Evolutionary conservation across 495 filamentous ascomycete species (phyloP).

Genomic region (Delitschia confertaspora): DNA sequence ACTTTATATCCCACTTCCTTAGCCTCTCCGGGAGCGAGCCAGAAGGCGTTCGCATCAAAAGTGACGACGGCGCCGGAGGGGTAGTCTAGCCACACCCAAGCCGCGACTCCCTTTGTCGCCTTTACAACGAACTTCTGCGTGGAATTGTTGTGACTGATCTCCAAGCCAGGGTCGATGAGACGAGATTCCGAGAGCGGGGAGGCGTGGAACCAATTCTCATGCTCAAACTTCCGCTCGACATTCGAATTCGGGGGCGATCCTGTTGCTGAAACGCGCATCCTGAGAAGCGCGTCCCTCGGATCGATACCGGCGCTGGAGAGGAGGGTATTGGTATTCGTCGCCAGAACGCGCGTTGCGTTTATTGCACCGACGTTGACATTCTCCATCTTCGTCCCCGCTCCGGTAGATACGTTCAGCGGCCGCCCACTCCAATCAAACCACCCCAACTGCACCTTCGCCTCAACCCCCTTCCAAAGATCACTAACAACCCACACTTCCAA

Average conservation of each 20-base stretch:
- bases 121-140: constrained; percentile 46
- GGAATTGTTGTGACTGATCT: constrained; percentile 36
- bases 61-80: constrained; percentile 48
- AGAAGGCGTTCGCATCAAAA: constrained; percentile 55
- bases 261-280: constrained; percentile 46
- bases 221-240: constrained; percentile 42
- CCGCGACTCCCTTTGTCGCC: constrained; percentile 49
- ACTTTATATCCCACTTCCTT: constrained; percentile 43
- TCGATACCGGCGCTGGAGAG: constrained; percentile 35
- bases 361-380: constrained; percentile 47
- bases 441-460: constrained; percentile 19
- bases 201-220: constrained; percentile 50
- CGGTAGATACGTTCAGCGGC: constrained; percentile 19
- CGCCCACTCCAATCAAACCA: constrained; percentile 34
- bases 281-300: constrained; percentile 43
- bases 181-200: constrained; percentile 44
- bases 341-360: constrained; percentile 50
- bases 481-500: constrained; percentile 54
- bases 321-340: constrained; percentile 35
- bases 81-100: constrained; percentile 62
- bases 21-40: constrained; percentile 46
- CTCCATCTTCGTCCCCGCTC: no score
- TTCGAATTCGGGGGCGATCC: constrained; percentile 49
- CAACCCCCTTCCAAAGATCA: constrained; percentile 41
- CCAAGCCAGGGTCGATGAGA: constrained; percentile 49